Conservation (phyloP, 2,329 filamentous ascomycete species). For the Coccinonectria pachysandricola region DNA sequence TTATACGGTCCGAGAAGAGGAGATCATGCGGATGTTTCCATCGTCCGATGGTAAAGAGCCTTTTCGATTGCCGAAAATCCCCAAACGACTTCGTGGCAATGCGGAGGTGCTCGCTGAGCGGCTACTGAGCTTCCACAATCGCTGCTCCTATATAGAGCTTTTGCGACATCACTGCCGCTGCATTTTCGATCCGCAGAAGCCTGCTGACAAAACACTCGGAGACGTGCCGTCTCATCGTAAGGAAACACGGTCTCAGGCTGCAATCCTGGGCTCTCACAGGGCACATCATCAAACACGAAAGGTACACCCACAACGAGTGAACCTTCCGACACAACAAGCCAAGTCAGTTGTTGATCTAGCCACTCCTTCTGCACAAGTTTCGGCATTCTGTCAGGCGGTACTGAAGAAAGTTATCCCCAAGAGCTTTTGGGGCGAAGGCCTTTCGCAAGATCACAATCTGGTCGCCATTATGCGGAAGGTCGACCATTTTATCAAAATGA, state of each 20-base stretch:
- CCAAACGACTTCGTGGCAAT: constrained; percentile 59
- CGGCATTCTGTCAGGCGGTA: constrained; percentile 75
- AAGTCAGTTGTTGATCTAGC: constrained; percentile 54
- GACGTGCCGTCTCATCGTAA: too few species aligned
- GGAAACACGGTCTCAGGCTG: too few species aligned
- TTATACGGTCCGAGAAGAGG: constrained; percentile 75
- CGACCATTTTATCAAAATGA: constrained; percentile 66
- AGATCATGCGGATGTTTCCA: constrained; percentile 43
- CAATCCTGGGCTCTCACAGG: too few species aligned
- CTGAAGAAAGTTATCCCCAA: constrained; percentile 62
- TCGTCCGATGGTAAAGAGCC: constrained; percentile 6
- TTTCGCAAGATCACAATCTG: constrained; percentile 49
- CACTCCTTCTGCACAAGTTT: constrained; percentile 58
- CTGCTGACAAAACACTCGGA: too few species aligned
- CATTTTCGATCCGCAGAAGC: constrained; percentile 21
- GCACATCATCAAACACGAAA: constrained; percentile 3
- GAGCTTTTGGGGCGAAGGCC: constrained; percentile 59
- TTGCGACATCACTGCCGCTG: constrained; percentile 72
- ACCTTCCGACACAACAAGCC: constrained; percentile 5
- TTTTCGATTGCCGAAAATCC: constrained; percentile 29
- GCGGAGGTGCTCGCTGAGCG: constrained; percentile 49
- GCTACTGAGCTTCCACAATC: constrained; percentile 59
- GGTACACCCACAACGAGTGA: constrained; percentile 3
- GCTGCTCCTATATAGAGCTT: constrained; percentile 71
- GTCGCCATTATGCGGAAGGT: constrained; percentile 52